Conservation (phyloP, 352 stramenopile genomes). For the Globisporangium spiculum region DNA sequence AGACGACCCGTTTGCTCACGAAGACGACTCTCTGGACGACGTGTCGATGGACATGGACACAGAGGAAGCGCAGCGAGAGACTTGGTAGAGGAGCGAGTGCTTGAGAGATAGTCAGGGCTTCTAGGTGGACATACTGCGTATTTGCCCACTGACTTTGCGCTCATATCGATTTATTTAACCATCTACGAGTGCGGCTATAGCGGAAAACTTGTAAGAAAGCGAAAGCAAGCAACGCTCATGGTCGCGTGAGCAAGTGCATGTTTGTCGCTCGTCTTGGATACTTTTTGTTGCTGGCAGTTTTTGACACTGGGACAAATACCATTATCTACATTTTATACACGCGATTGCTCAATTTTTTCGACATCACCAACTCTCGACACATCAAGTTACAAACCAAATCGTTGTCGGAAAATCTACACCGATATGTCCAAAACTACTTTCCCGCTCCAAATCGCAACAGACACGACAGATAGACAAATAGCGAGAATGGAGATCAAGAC, state of each 20-base stretch:
- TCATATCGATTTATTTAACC: not conserved
- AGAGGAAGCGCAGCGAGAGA: slow-evolving; percentile 5
- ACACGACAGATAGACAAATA: not conserved
- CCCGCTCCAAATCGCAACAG: not conserved
- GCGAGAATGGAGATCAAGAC: slow-evolving; percentile 18
- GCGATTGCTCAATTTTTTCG: not conserved
- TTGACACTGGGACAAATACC: not conserved
- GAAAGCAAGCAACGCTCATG: no score
- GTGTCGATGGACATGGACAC: slow-evolving; percentile 44
- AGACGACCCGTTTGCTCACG: slow-evolving; percentile 30
- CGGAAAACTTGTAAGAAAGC: no score
- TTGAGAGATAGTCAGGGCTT: not conserved
- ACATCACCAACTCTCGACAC: not conserved
- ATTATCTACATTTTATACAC: not conserved
- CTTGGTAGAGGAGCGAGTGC: slow-evolving; percentile 1
- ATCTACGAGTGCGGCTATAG: not conserved
- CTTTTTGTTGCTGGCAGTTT: not conserved
- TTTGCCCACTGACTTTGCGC: not conserved
- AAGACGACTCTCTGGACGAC: slow-evolving; percentile 34
- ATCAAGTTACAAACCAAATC: not conserved
- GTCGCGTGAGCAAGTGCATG: not conserved
- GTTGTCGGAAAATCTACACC: not conserved
- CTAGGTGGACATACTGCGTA: not conserved
- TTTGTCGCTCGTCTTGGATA: not conserved
- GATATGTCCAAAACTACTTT: not conserved